Base-by-base conservation (phyloP, 2,329 filamentous ascomycete genomes). In the Aspergillus japonicus region DNA sequence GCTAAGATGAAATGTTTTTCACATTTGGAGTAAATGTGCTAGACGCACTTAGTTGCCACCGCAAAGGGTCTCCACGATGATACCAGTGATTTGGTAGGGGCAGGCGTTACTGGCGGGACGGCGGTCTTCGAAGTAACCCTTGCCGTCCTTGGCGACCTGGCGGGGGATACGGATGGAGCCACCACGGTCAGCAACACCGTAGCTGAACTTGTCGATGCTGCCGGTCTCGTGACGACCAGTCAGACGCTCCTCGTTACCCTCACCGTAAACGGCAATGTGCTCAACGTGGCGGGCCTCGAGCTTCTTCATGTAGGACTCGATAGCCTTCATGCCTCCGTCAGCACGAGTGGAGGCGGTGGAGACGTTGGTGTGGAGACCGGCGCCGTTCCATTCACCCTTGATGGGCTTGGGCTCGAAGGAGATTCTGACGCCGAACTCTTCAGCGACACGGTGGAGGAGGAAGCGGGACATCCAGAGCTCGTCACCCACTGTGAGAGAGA, bases 371-470 rank as follows among this genome's bases (percentile, higher is more conserved):
- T 96, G 92, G 54, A 96, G 88, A 79, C 92, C 92, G 62, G 92
- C 92, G 73, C 94, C 95, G 84, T 98, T 98, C 94, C 95, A 98
- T 83, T 96, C 89, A 73, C 94, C 94, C 60, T 88, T 87, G 67
- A 98, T 93, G 67, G 94, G 94, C 87, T 99, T 99, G 76, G 95
- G 95, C 74, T 93, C 87, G 77, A 97, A 89, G 44, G 94, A 96
- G 66, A 98, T 93, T 86, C 93, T 93, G 79, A 89, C 93, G 73
- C 94, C 95, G 73, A 97, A 97, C 74, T 98, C 94, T 79, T 99
- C 95, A 56, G 94, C 91, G 62, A 98, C 90, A 68, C 93, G 90
- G 85, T 90, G 86, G 67, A 96, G 89, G 71, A 96, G 84, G 86
- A 92, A 96, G 67, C 91, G 89, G 66, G 91, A 90, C 72, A 96